A percentile compares a stretch with the other conserved stretches of the same genome.
Conservation (phyloP, 352 stramenopile species). For the Globisporangium nodosum region DNA sequence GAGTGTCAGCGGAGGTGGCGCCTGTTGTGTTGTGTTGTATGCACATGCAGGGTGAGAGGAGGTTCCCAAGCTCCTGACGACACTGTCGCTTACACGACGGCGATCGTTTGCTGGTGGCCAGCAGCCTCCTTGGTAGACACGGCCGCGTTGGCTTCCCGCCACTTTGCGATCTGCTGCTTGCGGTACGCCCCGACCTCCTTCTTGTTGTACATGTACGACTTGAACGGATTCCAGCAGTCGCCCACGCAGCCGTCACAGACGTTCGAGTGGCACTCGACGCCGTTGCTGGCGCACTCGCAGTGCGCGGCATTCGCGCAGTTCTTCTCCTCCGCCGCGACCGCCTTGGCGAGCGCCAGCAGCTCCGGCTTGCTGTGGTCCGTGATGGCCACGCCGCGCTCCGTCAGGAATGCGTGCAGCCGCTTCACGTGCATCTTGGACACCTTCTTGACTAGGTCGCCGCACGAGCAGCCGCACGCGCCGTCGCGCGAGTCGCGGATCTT, state of each 20-base stretch:
- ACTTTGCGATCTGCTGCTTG: conserved; percentile 61
- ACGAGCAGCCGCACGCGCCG: conserved; percentile 69
- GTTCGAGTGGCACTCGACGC: conserved; percentile 69
- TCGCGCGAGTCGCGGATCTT: conserved; percentile 80
- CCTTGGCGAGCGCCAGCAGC: conserved; percentile 61
- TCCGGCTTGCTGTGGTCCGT: conserved; percentile 49
- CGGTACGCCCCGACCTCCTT: conserved; percentile 63
- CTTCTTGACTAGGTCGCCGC: conserved; percentile 77
- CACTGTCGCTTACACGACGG: conserved; percentile 22
- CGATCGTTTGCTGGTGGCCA: conserved; percentile 18
- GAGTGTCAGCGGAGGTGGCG: too few relatives aligned
- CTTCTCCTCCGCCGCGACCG: conserved; percentile 53
- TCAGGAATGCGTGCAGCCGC: conserved; percentile 64
- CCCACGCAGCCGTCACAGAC: conserved; percentile 65
- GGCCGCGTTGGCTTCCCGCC: conserved; percentile 22
- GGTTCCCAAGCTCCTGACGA: neutral
- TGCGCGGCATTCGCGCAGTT: conserved; percentile 61
- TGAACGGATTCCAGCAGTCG: conserved; percentile 68
- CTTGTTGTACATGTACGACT: conserved; percentile 74
- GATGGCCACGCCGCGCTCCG: conserved; percentile 45
- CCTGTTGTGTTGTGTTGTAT: too few relatives aligned
- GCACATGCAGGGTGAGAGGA: too few relatives aligned
- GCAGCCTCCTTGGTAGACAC: neutral
- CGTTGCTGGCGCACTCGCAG: conserved; percentile 75
- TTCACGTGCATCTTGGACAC: conserved; percentile 84